Conservation (phyloP, 495 filamentous ascomycete genomes). For the Letharia lupina region DNA sequence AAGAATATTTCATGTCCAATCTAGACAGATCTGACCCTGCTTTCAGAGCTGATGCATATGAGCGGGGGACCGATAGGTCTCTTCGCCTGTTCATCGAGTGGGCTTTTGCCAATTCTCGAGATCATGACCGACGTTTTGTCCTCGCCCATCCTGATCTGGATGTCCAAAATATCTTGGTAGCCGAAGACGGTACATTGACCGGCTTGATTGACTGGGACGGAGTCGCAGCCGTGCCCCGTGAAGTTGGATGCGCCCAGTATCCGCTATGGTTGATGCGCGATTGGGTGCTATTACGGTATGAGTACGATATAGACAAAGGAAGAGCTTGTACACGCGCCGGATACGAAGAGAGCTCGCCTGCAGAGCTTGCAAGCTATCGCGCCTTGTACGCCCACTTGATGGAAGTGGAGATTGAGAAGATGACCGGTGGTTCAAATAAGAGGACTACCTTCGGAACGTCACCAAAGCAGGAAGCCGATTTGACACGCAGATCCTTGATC, state of each 20-base stretch:
- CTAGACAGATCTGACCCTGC: background rate
- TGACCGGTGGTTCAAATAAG: background rate
- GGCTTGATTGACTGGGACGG: slow-evolving; percentile 42
- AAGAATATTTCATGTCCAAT: slow-evolving; percentile 2
- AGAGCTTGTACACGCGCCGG: background rate
- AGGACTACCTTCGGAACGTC: background rate
- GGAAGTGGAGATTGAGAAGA: background rate
- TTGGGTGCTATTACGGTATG: slow-evolving; percentile 24
- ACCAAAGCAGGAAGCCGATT: background rate
- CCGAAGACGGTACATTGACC: slow-evolving; percentile 34
- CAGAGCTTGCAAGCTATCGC: background rate
- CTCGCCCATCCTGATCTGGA: slow-evolving; percentile 30
- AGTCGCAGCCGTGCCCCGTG: slow-evolving; percentile 24
- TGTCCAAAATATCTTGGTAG: slow-evolving; percentile 35
- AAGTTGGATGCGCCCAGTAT: slow-evolving; percentile 26
- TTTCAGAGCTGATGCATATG: background rate
- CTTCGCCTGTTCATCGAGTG: slow-evolving; percentile 9
- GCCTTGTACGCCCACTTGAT: background rate
- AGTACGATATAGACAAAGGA: background rate
- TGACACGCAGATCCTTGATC: background rate
- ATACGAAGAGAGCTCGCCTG: slow-evolving; percentile 12
- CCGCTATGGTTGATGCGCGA: slow-evolving; percentile 32
- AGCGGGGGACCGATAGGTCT: background rate
- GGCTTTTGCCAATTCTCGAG: slow-evolving; percentile 1
- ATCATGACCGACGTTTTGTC: slow-evolving; percentile 2